These are phyloP conservation scores for Chrysoporthe cubensis DNA, from an alignment of 2,329 filamentous ascomycete genomes.

Conservation along the genomic window DNA sequence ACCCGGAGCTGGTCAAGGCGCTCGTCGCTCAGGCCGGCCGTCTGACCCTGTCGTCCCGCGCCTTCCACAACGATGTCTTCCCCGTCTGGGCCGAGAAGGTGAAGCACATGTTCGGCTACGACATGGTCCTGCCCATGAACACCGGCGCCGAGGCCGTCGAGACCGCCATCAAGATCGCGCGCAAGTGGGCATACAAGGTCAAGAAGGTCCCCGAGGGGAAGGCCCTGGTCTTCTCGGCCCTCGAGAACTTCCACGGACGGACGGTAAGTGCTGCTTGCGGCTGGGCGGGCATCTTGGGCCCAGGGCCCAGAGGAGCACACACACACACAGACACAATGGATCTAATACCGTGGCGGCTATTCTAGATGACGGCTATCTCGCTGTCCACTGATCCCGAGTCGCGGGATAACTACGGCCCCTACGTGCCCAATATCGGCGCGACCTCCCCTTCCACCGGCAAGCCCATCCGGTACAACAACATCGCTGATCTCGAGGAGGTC, in stretches of 20 bases:
- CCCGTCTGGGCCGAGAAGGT: conserved; percentile 94
- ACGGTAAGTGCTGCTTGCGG: conserved; percentile 64
- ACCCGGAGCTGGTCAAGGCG: conserved; percentile 92
- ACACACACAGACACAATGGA: conserved; percentile 6
- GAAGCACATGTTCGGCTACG: conserved; percentile 85
- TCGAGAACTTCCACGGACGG: conserved; percentile 95
- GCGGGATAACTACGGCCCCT: conserved; percentile 94
- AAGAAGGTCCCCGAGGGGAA: conserved; percentile 86
- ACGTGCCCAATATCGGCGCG: conserved; percentile 86
- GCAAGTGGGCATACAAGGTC: conserved; percentile 97
- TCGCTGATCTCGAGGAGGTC: conserved; percentile 76
- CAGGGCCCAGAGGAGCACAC: not conserved
- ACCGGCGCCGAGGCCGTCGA: conserved; percentile 96
- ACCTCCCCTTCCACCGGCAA: conserved; percentile 74
- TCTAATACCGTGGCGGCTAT: conserved; percentile 19
- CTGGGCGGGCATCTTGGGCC: conserved; percentile 1
- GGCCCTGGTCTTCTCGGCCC: conserved; percentile 81
- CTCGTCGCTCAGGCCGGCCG: conserved; percentile 87
- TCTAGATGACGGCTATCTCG: conserved; percentile 87
- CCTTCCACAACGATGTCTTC: conserved; percentile 99
- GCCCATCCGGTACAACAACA: conserved; percentile 83
- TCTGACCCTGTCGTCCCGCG: conserved; percentile 88
- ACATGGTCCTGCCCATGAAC: conserved; percentile 99
- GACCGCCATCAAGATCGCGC: conserved; percentile 92
- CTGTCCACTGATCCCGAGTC: conserved; percentile 96